Evolutionary conservation across 306 rosid genomes (phyloP).

Genomic region (Quercus wislizeni): DNA sequence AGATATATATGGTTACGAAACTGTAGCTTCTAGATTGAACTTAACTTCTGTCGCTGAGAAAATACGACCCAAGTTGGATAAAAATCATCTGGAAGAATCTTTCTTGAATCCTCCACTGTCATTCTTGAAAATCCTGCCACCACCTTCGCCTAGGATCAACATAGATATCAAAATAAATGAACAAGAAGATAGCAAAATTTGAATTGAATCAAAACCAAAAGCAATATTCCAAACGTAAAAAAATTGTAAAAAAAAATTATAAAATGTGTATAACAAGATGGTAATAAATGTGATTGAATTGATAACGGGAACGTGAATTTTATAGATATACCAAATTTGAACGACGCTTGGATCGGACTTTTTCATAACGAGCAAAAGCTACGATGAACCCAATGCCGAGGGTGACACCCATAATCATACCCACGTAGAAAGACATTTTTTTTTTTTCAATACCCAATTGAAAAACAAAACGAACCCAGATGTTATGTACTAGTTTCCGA

Average conservation of each 20-base stretch:
- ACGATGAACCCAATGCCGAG: constrained; percentile 59
- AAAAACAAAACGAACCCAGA: constrained; percentile 5
- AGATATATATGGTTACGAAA: not conserved
- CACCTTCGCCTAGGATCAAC: constrained; percentile 56
- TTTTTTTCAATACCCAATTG: not conserved
- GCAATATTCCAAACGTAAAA: not conserved
- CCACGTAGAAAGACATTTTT: constrained; percentile 61
- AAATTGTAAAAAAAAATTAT: not conserved
- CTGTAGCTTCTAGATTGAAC: constrained; percentile 24
- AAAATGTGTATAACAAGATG: not conserved
- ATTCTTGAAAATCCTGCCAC: constrained; percentile 76
- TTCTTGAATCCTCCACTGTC: constrained; percentile 84
- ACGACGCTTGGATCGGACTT: constrained; percentile 65
- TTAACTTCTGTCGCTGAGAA: constrained; percentile 75
- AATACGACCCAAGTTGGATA: constrained; percentile 89
- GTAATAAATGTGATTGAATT: not conserved
- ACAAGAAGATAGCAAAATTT: not conserved
- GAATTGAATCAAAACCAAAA: not conserved
- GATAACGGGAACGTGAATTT: not conserved
- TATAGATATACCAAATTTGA: constrained; percentile 50
- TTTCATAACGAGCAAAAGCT: constrained; percentile 57
- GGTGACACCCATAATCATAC: constrained; percentile 60
- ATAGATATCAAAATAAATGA: not conserved
- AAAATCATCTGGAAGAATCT: constrained; percentile 50
- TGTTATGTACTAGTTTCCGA: not conserved